Base-by-base conservation (phyloP, 108 stramenopile genomes). In the Craspedostauros australis region DNA sequence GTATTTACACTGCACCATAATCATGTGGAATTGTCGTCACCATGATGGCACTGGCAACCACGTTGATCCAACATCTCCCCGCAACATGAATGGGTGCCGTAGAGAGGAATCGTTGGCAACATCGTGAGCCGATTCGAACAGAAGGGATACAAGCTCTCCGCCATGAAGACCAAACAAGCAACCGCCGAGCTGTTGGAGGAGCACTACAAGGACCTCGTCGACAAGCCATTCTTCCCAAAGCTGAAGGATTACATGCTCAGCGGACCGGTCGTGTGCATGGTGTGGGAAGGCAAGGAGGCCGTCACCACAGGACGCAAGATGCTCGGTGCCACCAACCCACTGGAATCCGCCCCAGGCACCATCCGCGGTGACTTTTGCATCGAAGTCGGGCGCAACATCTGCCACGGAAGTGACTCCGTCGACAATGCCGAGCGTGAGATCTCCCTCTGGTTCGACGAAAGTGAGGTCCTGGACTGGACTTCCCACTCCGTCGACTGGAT, bases 321-420 rank as follows among this genome's bases (percentile, higher is more conserved):
- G 87, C 75, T 98, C 5, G 96, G 96, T 14, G 94, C 93, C 12
- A 98, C 96, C 50, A 96, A 95, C 58, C 96, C 96, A 37, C 49
- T 86, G 46, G 93, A 86, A 22, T 72, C 78, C 27, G 82, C 69
- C 16, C 92, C 93, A 41, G 96, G 96, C 43, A 91, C 95, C 18
- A 95, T 95, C 54, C 83, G 95, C 22, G 95, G 95, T 36, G 95
- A 95, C 53, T 87, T 84, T 70, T 91, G 86, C 56, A 57, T 81
- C 36, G 76, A 80, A 50, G 73, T 86, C 7, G 91, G 91, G 33
- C 70, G 91, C 21, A 91, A 91, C 56, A 91, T 91, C 46, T 86
- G 82, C 59, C 93, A 94, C 49, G 93, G 92, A 47, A 73, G 66
- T 54, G 96, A 95, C 64, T 84, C 84, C 6, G 91, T 93, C 14